phyloP scores from a whole-genome alignment of 148 eudicot species.

The Heliamphora exappendiculata region DNA sequence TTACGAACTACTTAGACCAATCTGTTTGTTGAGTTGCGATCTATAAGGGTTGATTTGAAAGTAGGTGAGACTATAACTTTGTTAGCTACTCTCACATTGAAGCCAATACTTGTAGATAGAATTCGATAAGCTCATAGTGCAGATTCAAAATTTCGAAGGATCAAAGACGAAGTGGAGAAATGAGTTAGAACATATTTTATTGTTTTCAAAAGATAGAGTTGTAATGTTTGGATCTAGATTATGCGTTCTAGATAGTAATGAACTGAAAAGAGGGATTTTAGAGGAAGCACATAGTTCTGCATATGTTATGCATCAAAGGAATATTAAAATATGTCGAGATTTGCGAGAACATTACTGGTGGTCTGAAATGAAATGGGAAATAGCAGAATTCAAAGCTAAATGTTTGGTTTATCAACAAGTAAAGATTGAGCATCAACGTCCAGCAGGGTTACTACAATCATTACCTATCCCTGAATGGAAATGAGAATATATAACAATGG shows the following conservation, averaged over 20 bases:
- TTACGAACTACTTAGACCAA: no score
- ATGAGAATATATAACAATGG: not conserved
- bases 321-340: not conserved
- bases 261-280: no score
- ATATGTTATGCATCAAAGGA: not conserved
- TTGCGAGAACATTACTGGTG: not conserved
- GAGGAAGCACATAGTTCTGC: no score
- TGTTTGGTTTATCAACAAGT: not conserved
- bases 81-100: no score
- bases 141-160: not conserved
- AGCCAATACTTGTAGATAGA: not conserved
- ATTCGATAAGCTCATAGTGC: not conserved
- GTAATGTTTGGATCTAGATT: not conserved
- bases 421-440: not conserved
- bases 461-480: not conserved
- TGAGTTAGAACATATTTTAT: not conserved
- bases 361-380: not conserved
- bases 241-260: no score
- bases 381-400: not conserved
- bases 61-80: not conserved
- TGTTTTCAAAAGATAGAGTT: not conserved
- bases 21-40: no score
- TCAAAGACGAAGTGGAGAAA: not conserved
- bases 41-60: not conserved
- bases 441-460: not conserved